Evolutionary conservation across 2,329 filamentous ascomycete genomes (phyloP), one percentile per base, ranked within the genome.

Genomic region (Neofusicoccum umdonicola): DNA sequence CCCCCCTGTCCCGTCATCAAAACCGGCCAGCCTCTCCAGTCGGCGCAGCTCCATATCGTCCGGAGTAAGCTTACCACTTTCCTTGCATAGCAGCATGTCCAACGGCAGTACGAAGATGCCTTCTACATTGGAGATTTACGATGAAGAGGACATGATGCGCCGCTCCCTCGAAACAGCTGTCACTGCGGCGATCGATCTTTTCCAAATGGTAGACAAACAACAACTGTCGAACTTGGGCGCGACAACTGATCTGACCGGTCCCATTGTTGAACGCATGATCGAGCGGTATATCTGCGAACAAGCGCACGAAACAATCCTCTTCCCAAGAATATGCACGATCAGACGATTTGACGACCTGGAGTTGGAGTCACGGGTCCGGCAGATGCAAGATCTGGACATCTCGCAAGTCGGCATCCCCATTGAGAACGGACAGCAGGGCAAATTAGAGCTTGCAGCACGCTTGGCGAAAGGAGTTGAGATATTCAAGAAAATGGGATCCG

Each of bases 281-380:
- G 95, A 99, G 77, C 89, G 93, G 54, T 97, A 99, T 77, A 88
- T 99, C 47, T 88, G 92, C 0, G 95, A 98, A 74, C 94, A 97
- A 75, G 87, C 98, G 6, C 94, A 99, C 71, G 90, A 94, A 72
- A 80, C 83, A 0, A 84, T 96, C 34, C 81, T 99, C 9, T 99
- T 97, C 72, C 91, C 93, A 0, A 87, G 90, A 51, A 81, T 99
- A 22, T 92, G 89, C 73, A 84, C 88, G 2, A 87, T 96, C 69
- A 91, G 92, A 69, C 85, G 90, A 58, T 83, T 87, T 0, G 93
- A 97, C 68, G 95, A 99, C 72, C 81, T 90, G 8, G 93, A 97
- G 70, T 82, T 99, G 5, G 94, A 98, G 74, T 87, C 88, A 31
- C 93, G 95, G 73, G 95, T 97, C 63, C 87, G 91, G 47, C 92